Evolutionary conservation across 2,329 filamentous ascomycete species (phyloP), one percentile per base, ranked within the genome.

Genomic region (Clarireedia homoeocarpa): DNA sequence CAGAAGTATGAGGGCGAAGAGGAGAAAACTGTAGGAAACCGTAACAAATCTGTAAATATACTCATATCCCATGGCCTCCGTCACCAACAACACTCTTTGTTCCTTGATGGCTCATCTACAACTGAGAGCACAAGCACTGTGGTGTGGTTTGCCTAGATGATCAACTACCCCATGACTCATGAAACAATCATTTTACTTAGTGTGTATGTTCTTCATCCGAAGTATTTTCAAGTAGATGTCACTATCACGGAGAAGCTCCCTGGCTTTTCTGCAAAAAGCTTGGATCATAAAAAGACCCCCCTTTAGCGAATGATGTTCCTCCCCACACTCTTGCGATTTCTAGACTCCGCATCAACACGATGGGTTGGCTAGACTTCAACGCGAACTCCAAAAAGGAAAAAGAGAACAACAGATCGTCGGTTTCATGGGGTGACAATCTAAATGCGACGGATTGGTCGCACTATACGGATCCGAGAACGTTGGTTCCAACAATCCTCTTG

Each of bases 401-500:
- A 47, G 48, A 62, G 56, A 64, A 69, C 56, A 67, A 68, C 53
- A 70, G 67, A 64, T 69, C 62, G 50, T 54, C 66, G 65, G 61
- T 73, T 65, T 65, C 70, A 45, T 75, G 74, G 73, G 64, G 68
- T 48, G 71, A 75, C 15, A 72, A 67, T 52, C 69, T 77, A 62
- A 77, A 75, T 63, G 68, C 71, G 51, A 75, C 71, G 46, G 73
- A 81, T 63, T 81, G 81, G 80, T 65, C 73, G 30, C 77, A 79
- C 58, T 80, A 79, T 67, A 75, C 72, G 51, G 77, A 81, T 60
- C 79, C 80, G 6, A 72, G 74, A 61, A 80, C 75, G 59, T 73
- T 82, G 70, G 71, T 80, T 49, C 75, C 76, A 24, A 79, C 80
- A 2, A 63, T 80, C 34, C 68, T 82, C 15, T 75, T 82, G 45